Conservation (phyloP, 2,329 filamentous ascomycete genomes). For the Pyrenophora teres region DNA sequence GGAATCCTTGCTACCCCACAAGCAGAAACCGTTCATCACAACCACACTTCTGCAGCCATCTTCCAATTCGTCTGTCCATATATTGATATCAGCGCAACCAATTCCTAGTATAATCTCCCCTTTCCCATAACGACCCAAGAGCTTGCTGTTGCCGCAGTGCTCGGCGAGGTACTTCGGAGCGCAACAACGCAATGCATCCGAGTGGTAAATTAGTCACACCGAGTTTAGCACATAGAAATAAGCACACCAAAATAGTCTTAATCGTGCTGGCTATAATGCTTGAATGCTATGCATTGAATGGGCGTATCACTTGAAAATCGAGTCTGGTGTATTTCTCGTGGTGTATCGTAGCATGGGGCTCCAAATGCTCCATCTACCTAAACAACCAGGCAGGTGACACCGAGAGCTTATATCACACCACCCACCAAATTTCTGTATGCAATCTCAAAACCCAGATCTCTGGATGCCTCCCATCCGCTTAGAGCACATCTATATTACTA, state of each 20-base stretch:
- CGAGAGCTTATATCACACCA: slow-evolving; percentile 5
- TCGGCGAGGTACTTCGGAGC: no score
- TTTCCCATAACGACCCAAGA: background rate
- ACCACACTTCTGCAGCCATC: background rate
- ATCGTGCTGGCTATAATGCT: no score
- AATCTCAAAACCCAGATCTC: background rate
- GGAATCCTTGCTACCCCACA: slow-evolving; percentile 23
- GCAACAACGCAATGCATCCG: no score
- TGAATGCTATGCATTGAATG: no score
- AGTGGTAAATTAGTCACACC: no score
- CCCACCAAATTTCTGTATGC: background rate
- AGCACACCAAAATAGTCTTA: no score
- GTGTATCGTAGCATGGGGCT: slow-evolving; percentile 16
- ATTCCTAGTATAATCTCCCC: background rate
- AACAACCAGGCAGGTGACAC: slow-evolving; percentile 16
- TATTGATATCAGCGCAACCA: background rate
- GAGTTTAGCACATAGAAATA: no score
- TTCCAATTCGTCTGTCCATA: background rate
- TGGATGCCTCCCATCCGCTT: background rate
- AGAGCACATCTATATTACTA: slow-evolving; percentile 10
- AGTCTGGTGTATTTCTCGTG: no score
- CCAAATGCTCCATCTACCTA: slow-evolving; percentile 24
- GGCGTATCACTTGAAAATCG: no score
- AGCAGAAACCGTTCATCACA: slow-evolving; percentile 5
- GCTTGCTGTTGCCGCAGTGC: background rate